phyloP scores from a whole-genome alignment of 2,329 filamentous ascomycete species.

The Phialocephala sp. region DNA sequence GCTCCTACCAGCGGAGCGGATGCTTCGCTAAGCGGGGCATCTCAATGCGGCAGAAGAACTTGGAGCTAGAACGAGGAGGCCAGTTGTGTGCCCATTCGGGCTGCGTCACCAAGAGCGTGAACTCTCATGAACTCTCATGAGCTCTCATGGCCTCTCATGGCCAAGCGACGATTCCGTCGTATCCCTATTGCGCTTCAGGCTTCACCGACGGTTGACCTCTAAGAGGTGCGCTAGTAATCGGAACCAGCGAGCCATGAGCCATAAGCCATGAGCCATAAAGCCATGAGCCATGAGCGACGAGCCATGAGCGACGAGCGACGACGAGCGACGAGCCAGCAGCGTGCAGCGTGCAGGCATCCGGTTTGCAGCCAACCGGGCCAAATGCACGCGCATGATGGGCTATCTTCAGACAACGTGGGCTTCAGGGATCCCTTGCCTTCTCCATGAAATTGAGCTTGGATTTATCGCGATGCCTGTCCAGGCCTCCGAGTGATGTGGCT shows the following conservation, averaged over 20 bases:
- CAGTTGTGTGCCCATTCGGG: neutral
- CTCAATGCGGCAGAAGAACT: neutral
- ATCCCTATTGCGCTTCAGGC: neutral
- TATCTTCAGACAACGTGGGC: conserved; percentile 9
- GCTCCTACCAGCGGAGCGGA: neutral
- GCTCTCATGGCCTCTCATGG: neutral
- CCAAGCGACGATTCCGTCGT: neutral
- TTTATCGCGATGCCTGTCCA: conserved; percentile 8
- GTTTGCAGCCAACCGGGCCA: neutral
- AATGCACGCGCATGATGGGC: conserved; percentile 2
- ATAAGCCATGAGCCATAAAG: neutral
- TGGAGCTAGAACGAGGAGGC: neutral
- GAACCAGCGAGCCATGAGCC: neutral
- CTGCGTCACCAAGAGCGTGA: neutral
- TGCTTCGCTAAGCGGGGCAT: neutral
- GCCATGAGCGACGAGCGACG: neutral
- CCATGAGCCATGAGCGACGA: neutral
- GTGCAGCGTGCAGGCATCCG: neutral
- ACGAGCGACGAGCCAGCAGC: neutral
- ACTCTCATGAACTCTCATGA: neutral
- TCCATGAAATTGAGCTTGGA: conserved; percentile 7
- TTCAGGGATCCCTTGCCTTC: conserved; percentile 10
- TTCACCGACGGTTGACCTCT: conserved; percentile 7
- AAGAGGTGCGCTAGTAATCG: conserved; percentile 2
- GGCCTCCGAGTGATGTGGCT: neutral